Percentiles rank a stretch among this genome's conserved stretches.
These are phyloP conservation scores for Sarocladium oryzae DNA, from an alignment of 2,329 filamentous ascomycete genomes.

Conservation along the genomic window DNA sequence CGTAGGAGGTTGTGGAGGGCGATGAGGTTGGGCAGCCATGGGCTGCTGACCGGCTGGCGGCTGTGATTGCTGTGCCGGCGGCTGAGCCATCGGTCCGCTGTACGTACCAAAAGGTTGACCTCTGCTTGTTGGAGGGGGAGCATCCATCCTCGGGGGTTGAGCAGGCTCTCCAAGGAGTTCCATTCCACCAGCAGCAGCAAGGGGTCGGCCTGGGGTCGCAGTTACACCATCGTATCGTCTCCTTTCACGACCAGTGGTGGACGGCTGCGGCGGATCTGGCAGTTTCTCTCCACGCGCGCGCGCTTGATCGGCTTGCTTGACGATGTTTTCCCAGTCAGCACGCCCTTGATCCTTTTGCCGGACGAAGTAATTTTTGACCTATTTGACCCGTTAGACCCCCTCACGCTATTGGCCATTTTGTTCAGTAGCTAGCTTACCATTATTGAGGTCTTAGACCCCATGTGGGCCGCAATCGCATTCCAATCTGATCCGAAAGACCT, in stretches of 20 bases:
- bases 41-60: conserved; percentile 17
- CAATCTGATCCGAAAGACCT: conserved; percentile 75
- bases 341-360: conserved; percentile 55
- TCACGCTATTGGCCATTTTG: conserved; percentile 9
- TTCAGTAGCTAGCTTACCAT: conserved; percentile 52
- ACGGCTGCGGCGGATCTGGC: conserved; percentile 53
- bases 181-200: conserved; percentile 39
- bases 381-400: neutral
- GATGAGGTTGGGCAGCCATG: conserved; percentile 13
- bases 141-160: conserved; percentile 37
- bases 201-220: conserved; percentile 27
- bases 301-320: conserved; percentile 54
- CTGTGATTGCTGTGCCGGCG: conserved; percentile 4
- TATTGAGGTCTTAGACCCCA: conserved; percentile 79
- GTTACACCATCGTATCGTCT: conserved; percentile 43
- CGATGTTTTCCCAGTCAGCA: conserved; percentile 53
- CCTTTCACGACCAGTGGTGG: conserved; percentile 35
- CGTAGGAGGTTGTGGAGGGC: conserved; percentile 11
- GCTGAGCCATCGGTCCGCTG: conserved; percentile 22
- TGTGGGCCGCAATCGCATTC: conserved; percentile 65
- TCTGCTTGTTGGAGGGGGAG: conserved; percentile 23
- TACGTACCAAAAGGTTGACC: conserved; percentile 36
- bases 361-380: conserved; percentile 65
- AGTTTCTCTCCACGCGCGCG: conserved; percentile 49
- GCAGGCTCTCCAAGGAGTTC: conserved; percentile 38